Evolutionary conservation across 140 eudicot species (phyloP).

Genomic region (Bidens hawaiensis): DNA sequence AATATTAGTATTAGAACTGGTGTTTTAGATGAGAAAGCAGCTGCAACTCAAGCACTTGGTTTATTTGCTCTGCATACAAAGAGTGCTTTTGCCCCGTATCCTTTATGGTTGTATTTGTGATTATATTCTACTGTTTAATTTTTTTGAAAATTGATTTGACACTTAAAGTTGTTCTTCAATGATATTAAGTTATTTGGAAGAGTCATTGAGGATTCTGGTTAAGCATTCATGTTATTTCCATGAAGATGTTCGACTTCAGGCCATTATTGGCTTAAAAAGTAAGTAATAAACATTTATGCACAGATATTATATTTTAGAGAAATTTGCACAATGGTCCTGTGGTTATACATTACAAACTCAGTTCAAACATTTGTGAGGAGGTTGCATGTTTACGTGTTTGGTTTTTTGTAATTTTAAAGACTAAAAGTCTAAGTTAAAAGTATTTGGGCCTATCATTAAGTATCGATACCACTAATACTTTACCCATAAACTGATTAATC

Average conservation of each 20-base stretch:
- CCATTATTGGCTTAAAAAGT: constrained; percentile 77
- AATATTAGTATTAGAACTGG: constrained; percentile 95
- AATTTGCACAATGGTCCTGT: too few relatives aligned
- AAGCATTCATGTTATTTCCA: constrained; percentile 86
- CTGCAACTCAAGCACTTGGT: constrained; percentile 99
- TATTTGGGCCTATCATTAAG: too few relatives aligned
- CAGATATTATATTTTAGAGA: too few relatives aligned
- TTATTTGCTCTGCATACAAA: constrained; percentile 87
- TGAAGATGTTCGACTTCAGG: constrained; percentile 98
- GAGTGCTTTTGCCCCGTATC: constrained; percentile 89
- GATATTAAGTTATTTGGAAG: constrained; percentile 70
- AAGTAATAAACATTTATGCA: constrained; percentile 30
- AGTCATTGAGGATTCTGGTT: constrained; percentile 73
- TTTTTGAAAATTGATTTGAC: not conserved
- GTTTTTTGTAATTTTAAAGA: too few relatives aligned
- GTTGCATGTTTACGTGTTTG: too few relatives aligned
- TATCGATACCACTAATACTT: too few relatives aligned
- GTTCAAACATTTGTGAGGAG: too few relatives aligned
- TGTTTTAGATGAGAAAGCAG: constrained; percentile 96
- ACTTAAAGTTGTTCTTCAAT: constrained; percentile 39
- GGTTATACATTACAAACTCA: too few relatives aligned
- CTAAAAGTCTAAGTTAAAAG: too few relatives aligned
- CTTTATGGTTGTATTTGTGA: constrained; percentile 24
- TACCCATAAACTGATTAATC: too few relatives aligned
- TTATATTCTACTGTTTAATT: not conserved